Base-by-base conservation (phyloP, 179 eudicot species). In the Drosera spatulata region DNA sequence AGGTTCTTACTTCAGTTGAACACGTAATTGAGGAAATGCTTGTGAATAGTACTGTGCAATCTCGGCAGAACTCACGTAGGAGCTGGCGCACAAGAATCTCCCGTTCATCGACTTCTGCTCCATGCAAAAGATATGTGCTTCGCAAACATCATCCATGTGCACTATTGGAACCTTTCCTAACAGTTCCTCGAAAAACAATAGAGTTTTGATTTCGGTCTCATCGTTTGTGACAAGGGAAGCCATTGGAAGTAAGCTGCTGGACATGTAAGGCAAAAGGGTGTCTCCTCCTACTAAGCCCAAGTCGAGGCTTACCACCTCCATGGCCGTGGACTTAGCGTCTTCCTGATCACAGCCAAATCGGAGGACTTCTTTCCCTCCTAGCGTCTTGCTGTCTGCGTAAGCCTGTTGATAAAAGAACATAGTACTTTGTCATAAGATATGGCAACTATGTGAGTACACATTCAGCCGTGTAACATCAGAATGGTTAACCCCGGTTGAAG, bases 221-320 rank as follows among this genome's bases (percentile, higher is more conserved):
- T 54, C 48, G 44, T 42, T 62, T 6, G 61, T 50, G 39, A 74
- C 48, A 22, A 55, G 81, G 40, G 81, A 77, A 14, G 77, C 2
- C 0, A 71, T 9, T 0, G 55, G 22, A 0, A 2, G 5, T 41
- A 63, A 15, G 46, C 73, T 59, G 3, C 0, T 43, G 2, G 80
- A 46, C 47, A 61, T 13, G 39, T 45, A 50, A 40, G 80, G 54
- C 8, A 66, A 61, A 39, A 61, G 5, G 2, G 81, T 66, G 39
- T 75, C 80, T 11, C 88, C 94, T 62, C 88, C 94, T 2, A 78
- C 79, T 12, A 83, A 70, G 12, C 83, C 94, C 59, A 66, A 73
- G 13, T 41, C 71, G 15, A 85, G 66, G 58, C 68, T 80, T 62
- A 80, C 86, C 41, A 82, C 72, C 66, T 82, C 82, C 53, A 82